Percentiles rank a stretch among this genome's conserved stretches.
Evolutionary conservation across 2,329 filamentous ascomycete species (phyloP).

Genomic region (Clathrospora elynae): DNA sequence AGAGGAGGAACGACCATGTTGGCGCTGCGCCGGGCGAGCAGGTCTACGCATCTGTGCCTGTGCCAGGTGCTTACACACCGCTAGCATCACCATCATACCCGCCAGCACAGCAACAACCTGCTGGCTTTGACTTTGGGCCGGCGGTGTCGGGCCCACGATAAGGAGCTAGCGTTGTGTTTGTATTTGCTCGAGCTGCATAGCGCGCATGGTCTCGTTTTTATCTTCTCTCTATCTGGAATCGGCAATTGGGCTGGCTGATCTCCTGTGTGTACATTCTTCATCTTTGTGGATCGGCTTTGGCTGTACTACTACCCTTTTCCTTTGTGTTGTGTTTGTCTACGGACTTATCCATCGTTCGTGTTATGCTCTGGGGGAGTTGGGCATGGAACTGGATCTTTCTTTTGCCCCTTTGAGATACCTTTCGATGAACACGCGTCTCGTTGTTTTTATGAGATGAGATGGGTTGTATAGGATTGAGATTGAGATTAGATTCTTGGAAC

Average conservation of each 20-base stretch:
- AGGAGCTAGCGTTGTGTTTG: constrained; percentile 5
- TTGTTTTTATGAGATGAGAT: neutral
- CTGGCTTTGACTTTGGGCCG: constrained; percentile 49
- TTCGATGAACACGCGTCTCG: neutral
- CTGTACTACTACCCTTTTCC: constrained; percentile 11
- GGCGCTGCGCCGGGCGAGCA: constrained; percentile 78
- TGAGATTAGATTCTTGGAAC: neutral
- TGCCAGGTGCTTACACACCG: constrained; percentile 78
- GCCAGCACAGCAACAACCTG: constrained; percentile 32
- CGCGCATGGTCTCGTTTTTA: constrained; percentile 14
- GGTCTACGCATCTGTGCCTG: constrained; percentile 83
- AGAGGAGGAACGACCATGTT: constrained; percentile 66
- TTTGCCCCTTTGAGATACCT: neutral
- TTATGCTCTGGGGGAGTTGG: constrained; percentile 4
- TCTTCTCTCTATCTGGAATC: constrained; percentile 27
- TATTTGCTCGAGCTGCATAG: constrained; percentile 22
- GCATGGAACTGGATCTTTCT: neutral
- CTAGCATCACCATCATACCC: constrained; percentile 52
- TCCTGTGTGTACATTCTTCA: constrained; percentile 35
- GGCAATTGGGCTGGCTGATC: constrained; percentile 27
- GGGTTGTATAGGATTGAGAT: neutral
- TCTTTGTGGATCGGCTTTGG: constrained; percentile 17
- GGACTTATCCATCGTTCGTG: constrained; percentile 11
- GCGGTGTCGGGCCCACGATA: constrained; percentile 31
- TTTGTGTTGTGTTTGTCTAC: constrained; percentile 7